phyloP scores from a whole-genome alignment of 2,329 filamentous ascomycete genomes.

The Graphiopsis chlorocephala region DNA sequence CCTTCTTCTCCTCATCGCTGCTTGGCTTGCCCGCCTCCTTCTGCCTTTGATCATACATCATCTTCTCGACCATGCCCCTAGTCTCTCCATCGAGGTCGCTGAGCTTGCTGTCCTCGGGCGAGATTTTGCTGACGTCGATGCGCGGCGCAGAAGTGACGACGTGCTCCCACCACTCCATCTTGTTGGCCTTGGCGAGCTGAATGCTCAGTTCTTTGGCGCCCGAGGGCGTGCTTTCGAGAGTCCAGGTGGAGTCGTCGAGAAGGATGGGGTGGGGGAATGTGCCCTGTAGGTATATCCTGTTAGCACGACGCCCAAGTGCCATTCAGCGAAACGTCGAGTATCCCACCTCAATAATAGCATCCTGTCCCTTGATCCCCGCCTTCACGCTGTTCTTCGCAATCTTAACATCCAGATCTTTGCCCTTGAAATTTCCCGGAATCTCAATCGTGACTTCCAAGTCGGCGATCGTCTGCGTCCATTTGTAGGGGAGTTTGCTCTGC shows the following conservation, averaged over 20 bases:
- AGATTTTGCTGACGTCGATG: conserved; percentile 94
- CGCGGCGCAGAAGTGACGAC: conserved; percentile 81
- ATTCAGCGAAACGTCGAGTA: not conserved
- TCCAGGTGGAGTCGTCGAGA: conserved; percentile 92
- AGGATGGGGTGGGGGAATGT: conserved; percentile 75
- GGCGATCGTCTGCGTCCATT: conserved; percentile 90
- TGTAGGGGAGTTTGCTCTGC: conserved; percentile 90
- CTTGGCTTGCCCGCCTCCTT: conserved; percentile 88
- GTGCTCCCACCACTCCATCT: conserved; percentile 98
- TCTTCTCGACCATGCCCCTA: conserved; percentile 97
- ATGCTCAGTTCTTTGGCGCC: conserved; percentile 73
- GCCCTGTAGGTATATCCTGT: conserved; percentile 56
- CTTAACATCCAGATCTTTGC: conserved; percentile 75
- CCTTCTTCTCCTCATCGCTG: conserved; percentile 93
- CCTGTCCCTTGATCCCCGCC: conserved; percentile 84
- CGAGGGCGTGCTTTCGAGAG: conserved; percentile 66
- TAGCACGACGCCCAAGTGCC: conserved; percentile 12
- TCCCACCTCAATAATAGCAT: conserved; percentile 72
- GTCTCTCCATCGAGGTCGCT: conserved; percentile 94
- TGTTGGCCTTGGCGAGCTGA: conserved; percentile 92
- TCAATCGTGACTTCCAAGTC: conserved; percentile 79
- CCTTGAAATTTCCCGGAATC: conserved; percentile 80
- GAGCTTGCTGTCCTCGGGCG: conserved; percentile 87
- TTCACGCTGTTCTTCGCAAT: conserved; percentile 75
- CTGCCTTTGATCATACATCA: conserved; percentile 99